Base-by-base conservation (phyloP, 208 protist species). In the Acanthamoeba royreba region DNA sequence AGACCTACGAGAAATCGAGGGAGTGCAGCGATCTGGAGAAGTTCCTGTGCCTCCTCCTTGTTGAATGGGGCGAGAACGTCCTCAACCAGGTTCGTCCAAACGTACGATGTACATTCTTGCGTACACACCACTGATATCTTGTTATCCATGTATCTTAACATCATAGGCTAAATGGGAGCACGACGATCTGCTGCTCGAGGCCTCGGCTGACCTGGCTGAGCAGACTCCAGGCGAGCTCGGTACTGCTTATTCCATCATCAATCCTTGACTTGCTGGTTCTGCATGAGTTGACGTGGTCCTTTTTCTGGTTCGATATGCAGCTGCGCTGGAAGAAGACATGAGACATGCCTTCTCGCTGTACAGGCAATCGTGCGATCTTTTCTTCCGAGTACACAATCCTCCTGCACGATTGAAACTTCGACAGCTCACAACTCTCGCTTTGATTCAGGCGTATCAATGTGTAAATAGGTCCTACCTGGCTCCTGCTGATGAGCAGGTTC, bases 151-250 rank as follows among this genome's bases (percentile, higher is more conserved):
- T n/a, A n/a, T n/a, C n/a, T n/a, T n/a, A n/a, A n/a, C n/a, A n/a
- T n/a, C n/a, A n/a, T n/a, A 81, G 69, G 69, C 69, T 42, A 81
- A 81, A 28, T 81, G 69, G 69, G 69, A 81, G 35, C 69, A 81
- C 69, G 69, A 81, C 19, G 69, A 81, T 28, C 40, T 81, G 38
- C 33, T 81, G 19, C 40, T 81, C 1, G 69, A 81, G 69, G 40
- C 69, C 9, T 81, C 69, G 69, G 38, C 69, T 17, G 69, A 81
- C 40, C 35, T 81, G 38, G 47, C 69, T 28, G 69, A 81, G 69
- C 69, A 81, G 7, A 49, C 69, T 11, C 69, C 69, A 22, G 69
- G 40, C 69, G 40, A 81, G 13, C 69, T 81, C 45, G 69, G 53
- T n/a, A 61, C 53, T 17, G 25, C 19, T 4, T 66, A 35, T 17